Base-by-base conservation (phyloP, 179 eudicot species). In the Drosera spatulata region DNA sequence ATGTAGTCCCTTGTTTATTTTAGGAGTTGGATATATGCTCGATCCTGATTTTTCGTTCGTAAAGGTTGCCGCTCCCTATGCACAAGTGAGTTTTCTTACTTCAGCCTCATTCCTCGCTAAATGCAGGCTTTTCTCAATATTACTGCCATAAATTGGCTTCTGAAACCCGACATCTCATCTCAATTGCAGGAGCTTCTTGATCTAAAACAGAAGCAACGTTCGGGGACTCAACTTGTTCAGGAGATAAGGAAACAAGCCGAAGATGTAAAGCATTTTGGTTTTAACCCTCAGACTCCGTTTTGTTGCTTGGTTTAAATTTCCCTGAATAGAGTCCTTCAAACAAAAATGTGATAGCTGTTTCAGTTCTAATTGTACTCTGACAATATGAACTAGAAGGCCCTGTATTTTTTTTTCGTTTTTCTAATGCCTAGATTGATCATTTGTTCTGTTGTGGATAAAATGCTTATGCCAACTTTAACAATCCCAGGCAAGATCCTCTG, bases 61-160 rank as follows among this genome's bases (percentile, higher is more conserved):
- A 6, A 90, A 90, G 80, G 80, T 90, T 56, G 97, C 99, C 68
- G 99, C 96, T 65, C 99, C 99, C 60, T 94, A 90, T 65, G 97
- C 97, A 14, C 94, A 89, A 80, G 98, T 91, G 75, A 46, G 70
- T 68, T 51, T 22, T 38, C 2, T 56, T 66, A 56, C 39, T 60
- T 40, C 39, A 53, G 15, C 55, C 41, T 14, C 6, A 13, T 11
- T 12, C 5, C 22, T 51, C 12, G 11, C n/a, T 3, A 5, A 2
- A 56, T 10, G 9, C 10, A 37, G 6, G 14, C 44, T 56, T 3
- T 43, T 6, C 2, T 37, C 13, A 10, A 8, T 14, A 22, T 22
- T 54, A 15, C 1, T 45, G 12, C 11, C 12, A 8, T 56, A 7
- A 4, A 37, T 56, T 41, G 5, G 3, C 14, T 40, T 11, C 4